phyloP scores from a whole-genome alignment of 2,329 filamentous ascomycete genomes.

The Scopulariopsis brevicaulis region DNA sequence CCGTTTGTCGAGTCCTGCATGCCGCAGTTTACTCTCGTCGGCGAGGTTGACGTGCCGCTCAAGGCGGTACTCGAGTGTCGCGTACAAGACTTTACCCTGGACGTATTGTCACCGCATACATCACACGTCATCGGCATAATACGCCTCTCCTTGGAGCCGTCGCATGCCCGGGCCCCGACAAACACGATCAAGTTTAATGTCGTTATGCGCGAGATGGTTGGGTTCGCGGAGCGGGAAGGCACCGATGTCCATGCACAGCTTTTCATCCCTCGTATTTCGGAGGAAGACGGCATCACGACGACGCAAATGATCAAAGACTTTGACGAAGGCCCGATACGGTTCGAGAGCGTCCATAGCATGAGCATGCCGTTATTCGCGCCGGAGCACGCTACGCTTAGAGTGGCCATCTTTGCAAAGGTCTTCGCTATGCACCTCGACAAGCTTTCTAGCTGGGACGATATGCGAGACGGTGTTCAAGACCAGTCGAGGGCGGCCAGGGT shows the following conservation, averaged over 20 bases:
- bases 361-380: slow-evolving; percentile 68
- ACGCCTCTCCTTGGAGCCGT: slow-evolving; percentile 83
- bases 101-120: slow-evolving; percentile 87
- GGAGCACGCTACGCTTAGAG: slow-evolving; percentile 60
- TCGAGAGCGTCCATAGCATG: slow-evolving; percentile 98
- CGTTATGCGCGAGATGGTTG: slow-evolving; percentile 91
- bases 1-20: slow-evolving; percentile 87
- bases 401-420: slow-evolving; percentile 85
- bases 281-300: slow-evolving; percentile 84
- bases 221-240: slow-evolving; percentile 91
- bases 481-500: slow-evolving; percentile 55
- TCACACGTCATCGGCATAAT: slow-evolving; percentile 84
- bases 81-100: slow-evolving; percentile 86
- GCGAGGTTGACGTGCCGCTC: slow-evolving; percentile 85
- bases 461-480: slow-evolving; percentile 64
- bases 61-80: slow-evolving; percentile 88
- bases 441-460: slow-evolving; percentile 96
- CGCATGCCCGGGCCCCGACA: slow-evolving; percentile 80
- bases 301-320: slow-evolving; percentile 92
- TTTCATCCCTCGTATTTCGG: slow-evolving; percentile 85
- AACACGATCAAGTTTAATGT: slow-evolving; percentile 97
- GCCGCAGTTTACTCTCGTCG: slow-evolving; percentile 84
- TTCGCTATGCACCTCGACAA: slow-evolving; percentile 94
- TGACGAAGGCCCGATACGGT: slow-evolving; percentile 82
- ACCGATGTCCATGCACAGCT: slow-evolving; percentile 93